Evolutionary conservation across 306 rosid genomes (phyloP), one percentile per base, ranked within the genome.

Genomic region (Crotalaria pallida): DNA sequence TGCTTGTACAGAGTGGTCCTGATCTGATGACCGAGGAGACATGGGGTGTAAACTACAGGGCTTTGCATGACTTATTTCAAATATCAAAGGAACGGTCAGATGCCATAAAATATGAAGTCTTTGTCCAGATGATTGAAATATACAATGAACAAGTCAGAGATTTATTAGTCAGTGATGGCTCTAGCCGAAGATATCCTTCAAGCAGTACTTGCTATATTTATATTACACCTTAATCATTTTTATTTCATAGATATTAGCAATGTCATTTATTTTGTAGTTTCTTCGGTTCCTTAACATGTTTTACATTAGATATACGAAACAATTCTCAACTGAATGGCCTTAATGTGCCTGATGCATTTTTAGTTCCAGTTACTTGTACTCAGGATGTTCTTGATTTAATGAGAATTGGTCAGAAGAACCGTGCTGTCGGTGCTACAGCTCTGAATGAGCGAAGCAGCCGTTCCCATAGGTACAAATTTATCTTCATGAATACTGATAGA

Each of bases 141-240:
- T 95, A 95, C 86, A 95, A 95, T 64, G 99, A 95, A 80, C 96
- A 89, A 91, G 99, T 91, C 81, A 95, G 99, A 79, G 99, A 95
- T 70, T 80, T 95, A 56, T 65, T 95, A 76, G 96, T 95, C 81
- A 91, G 66, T 67, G 89, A 91, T 77, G 92, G 97, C 58, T 91
- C 97, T 67, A 86, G 55, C 76, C 91, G 97, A 87, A 91, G 96
- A 91, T 95, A 95, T 95, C 99, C 96, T 95, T 87, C 58, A 72
- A 38, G 1, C 65, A 15, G 27, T 67, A 23, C 61, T 57, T 12
- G 9, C 29, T 17, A 2, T 72, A 31, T 51, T 31, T 45, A 16
- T 50, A 34, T 69, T 21, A 16, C 51, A 55, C 34, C 24, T 69
- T 58, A 59, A 24, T 60, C 27, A 8, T 52, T 78, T 74, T 53